Evolutionary conservation across 257 asterid genomes (phyloP).

Genomic region (Marsdenia floribunda): DNA sequence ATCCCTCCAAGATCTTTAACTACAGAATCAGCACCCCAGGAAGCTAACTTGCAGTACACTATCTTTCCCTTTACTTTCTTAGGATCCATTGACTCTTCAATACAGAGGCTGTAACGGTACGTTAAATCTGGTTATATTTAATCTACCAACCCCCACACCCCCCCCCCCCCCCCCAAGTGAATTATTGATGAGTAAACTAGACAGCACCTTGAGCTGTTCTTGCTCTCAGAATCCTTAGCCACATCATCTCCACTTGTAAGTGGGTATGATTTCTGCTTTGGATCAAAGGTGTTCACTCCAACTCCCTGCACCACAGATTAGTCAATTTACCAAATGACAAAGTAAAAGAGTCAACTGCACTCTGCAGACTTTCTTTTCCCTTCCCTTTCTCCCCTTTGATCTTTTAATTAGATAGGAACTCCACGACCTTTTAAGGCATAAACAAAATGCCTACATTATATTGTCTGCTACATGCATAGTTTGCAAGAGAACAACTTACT

Average conservation of each 20-base stretch:
- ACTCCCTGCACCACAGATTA: conserved; percentile 46
- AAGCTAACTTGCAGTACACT: conserved; percentile 53
- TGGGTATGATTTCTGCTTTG: conserved; percentile 56
- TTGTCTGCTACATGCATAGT: neutral
- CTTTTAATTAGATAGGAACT: neutral
- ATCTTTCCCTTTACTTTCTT: conserved; percentile 75
- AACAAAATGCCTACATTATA: neutral
- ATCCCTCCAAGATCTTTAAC: conserved; percentile 69
- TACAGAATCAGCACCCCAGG: conserved; percentile 68
- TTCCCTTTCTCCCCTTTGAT: neutral
- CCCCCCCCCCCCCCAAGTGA: neutral
- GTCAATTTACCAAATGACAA: conserved; percentile 2
- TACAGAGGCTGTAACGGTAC: conserved; percentile 37
- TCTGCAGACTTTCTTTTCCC: neutral
- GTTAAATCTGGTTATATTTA: neutral
- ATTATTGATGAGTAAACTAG: neutral
- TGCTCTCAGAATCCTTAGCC: conserved; percentile 47
- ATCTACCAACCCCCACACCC: neutral
- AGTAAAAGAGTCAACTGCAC: neutral
- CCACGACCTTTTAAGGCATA: neutral
- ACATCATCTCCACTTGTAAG: conserved; percentile 59
- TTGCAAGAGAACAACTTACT: conserved; percentile 31
- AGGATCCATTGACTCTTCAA: conserved; percentile 70
- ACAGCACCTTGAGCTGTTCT: conserved; percentile 45
- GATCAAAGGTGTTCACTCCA: conserved; percentile 63